Evolutionary conservation across 129 eudicot species (phyloP), one percentile per base, ranked within the genome.

Genomic region (Centrapalus pauciflorus): DNA sequence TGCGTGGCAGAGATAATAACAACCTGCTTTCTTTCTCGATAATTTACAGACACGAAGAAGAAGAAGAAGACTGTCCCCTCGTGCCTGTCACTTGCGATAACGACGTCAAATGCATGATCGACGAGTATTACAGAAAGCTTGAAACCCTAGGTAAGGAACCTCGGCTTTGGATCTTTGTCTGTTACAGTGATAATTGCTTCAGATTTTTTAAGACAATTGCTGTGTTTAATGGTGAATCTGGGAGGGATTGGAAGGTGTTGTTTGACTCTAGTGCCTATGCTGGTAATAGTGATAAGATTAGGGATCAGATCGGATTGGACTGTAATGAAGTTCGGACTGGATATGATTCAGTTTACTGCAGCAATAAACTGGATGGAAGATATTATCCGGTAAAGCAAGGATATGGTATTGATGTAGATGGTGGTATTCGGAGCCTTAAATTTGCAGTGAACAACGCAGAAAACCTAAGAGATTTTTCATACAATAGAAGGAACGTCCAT

Each of bases 31-130:
- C 41, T 0, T 64, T 71, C 46, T 32, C 61, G 8, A 59, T 66
- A 32, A 20, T 34, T 11, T 76, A 67, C 17, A 46, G 28, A 26
- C 25, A 45, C 5, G 51, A 11, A 0, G 65, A 28, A 13, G 57
- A 51, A 4, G 37, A n/a, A 0, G 54, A 52, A 1, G 12, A 73
- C 9, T 7, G 43, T 17, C 14, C 64, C 8, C 26, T 60, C 26
- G 83, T 26, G 1, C 25, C 49, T 19, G 13, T 79, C 2, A 20
- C 37, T 1, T 60, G 67, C 0, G 83, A 79, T 66, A 76, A 73
- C 67, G 83, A 79, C 72, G 79, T 79, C 30, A 17, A 48, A 37
- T 40, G 76, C 69, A 79, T 79, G 83, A 32, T 79, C 12, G 65
- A 67, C 5, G 72, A 61, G 59, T n/a, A n/a, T n/a, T 79, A 48